Evolutionary conservation across 192 early-diverging fungal species (phyloP).

Genomic region (Irineochytrium annulatum): DNA sequence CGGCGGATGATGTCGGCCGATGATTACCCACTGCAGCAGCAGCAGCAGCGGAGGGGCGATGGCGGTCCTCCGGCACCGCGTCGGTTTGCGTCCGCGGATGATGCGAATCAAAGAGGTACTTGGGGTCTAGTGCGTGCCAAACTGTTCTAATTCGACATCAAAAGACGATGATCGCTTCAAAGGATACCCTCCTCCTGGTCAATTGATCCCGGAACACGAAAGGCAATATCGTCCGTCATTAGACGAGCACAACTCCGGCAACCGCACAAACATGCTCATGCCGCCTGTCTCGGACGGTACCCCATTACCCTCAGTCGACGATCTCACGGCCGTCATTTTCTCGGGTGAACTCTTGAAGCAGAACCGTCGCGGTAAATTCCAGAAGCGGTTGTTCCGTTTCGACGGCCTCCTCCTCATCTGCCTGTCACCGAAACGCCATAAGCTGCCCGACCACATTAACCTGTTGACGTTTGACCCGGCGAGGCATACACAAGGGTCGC

Average conservation of each 20-base stretch:
- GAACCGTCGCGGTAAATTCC: constrained; percentile 31
- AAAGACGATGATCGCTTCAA: neutral
- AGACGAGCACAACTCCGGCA: neutral
- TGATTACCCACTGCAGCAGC: no score
- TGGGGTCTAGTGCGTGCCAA: no score
- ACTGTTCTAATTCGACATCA: no score
- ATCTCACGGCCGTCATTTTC: constrained; percentile 21
- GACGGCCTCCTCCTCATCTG: constrained; percentile 39
- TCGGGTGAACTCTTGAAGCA: constrained; percentile 34
- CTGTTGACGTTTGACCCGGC: constrained; percentile 23
- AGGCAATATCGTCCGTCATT: neutral
- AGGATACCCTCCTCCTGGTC: neutral
- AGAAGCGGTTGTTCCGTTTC: constrained; percentile 36
- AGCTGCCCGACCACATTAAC: constrained; percentile 25
- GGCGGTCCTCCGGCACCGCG: no score
- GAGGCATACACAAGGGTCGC: neutral
- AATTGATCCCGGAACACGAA: neutral
- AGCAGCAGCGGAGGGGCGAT: no score
- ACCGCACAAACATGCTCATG: neutral
- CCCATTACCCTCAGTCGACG: neutral
- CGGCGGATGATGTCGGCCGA: no score
- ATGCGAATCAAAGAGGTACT: no score
- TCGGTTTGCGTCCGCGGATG: no score
- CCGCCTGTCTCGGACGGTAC: neutral
- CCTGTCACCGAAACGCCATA: constrained; percentile 24